phyloP scores from a whole-genome alignment of 1,284 basidiomycete species.

The Cryptococcus amylolentus region DNA sequence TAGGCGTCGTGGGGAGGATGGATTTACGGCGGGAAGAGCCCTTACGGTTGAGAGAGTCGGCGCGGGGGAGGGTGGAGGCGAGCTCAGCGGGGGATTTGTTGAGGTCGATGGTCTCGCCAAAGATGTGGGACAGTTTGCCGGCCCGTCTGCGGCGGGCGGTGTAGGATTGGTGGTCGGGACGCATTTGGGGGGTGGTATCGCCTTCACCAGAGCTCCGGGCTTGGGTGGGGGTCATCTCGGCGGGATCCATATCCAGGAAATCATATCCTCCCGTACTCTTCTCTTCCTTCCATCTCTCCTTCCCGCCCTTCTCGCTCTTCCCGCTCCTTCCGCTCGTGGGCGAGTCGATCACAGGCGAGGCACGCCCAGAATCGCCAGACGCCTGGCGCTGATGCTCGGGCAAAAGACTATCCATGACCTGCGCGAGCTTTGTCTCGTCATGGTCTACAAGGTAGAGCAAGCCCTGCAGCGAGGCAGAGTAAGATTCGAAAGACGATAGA shows the following conservation, averaged over 20 bases:
- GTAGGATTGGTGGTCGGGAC: slow-evolving; percentile 4
- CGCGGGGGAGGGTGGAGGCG: background rate
- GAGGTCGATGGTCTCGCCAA: slow-evolving; percentile 27
- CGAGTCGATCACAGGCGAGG: too few species aligned
- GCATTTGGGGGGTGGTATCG: background rate
- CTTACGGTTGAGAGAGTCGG: background rate
- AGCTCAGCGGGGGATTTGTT: slow-evolving; percentile 4
- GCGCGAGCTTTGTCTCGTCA: slow-evolving; percentile 23
- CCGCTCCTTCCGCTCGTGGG: too few species aligned
- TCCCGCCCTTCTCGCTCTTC: too few species aligned
- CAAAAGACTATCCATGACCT: slow-evolving; percentile 29
- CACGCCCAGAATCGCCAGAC: too few species aligned
- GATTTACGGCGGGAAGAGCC: background rate
- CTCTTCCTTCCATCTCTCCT: too few species aligned
- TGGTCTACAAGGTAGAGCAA: slow-evolving; percentile 35
- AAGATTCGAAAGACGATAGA: background rate
- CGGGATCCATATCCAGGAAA: background rate
- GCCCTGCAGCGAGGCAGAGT: slow-evolving; percentile 19
- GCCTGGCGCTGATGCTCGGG: background rate
- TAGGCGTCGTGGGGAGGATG: background rate
- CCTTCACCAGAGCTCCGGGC: background rate
- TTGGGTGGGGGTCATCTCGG: background rate
- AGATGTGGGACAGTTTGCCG: slow-evolving; percentile 32
- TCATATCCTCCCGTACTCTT: background rate
- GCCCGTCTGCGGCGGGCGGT: slow-evolving; percentile 17